A percentile compares a stretch with the other conserved stretches of the same genome.
Conservation (phyloP, 768 basidiomycete genomes). For the Tulasnella sp. region DNA sequence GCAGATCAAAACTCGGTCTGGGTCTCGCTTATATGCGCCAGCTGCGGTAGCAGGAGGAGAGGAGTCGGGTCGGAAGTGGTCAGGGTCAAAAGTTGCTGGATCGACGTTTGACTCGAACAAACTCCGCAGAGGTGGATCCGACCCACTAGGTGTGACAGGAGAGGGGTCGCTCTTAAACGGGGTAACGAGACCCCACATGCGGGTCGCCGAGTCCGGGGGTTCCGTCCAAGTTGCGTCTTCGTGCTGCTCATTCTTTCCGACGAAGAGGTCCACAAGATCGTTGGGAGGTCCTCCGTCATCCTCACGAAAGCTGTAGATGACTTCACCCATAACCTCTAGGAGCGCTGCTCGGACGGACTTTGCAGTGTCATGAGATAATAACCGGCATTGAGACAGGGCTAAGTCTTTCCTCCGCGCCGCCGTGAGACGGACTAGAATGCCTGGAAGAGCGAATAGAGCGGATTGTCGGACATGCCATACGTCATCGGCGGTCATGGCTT, state of each 20-base stretch:
- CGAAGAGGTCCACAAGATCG: constrained; percentile 64
- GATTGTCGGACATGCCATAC: constrained; percentile 82
- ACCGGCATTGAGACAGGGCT: constrained; percentile 52
- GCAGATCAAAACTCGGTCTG: constrained; percentile 62
- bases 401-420: constrained; percentile 46
- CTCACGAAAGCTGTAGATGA: constrained; percentile 68
- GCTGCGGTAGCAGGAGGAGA: not conserved
- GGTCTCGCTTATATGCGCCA: constrained; percentile 32
- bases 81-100: constrained; percentile 18
- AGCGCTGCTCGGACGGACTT: constrained; percentile 64
- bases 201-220: constrained; percentile 1
- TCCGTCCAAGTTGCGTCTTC: not conserved
- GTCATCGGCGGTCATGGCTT: constrained; percentile 52
- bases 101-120: constrained; percentile 13
- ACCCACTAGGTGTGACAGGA: not conserved
- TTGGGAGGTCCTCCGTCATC: constrained; percentile 55
- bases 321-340: constrained; percentile 80
- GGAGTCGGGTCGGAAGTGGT: not conserved
- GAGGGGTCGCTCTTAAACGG: not conserved
- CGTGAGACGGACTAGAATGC: constrained; percentile 56
- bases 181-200: constrained; percentile 10
- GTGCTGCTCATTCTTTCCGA: constrained; percentile 43
- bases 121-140: constrained; percentile 8
- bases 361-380: constrained; percentile 52
- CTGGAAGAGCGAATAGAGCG: constrained; percentile 73